These are phyloP conservation scores for Hypoxylon sp. DNA, from an alignment of 2,329 filamentous ascomycete genomes.

Conservation along the genomic window DNA sequence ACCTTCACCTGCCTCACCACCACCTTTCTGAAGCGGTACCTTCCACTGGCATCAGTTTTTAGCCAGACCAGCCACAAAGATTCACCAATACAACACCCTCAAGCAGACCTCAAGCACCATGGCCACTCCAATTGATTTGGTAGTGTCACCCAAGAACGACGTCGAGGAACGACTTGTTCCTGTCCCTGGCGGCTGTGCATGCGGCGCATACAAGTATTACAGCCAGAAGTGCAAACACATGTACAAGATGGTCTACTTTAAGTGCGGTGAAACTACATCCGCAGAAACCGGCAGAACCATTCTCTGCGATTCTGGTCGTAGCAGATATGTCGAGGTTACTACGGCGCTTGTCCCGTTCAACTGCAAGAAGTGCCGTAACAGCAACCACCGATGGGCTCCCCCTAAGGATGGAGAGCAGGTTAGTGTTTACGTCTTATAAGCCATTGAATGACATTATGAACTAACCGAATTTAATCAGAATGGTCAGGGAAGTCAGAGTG, in stretches of 20 bases:
- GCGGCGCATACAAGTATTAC: slow-evolving; percentile 12
- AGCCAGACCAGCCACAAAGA: too few species aligned
- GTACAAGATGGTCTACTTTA: slow-evolving; percentile 14
- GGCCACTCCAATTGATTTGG: too few species aligned
- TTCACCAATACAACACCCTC: too few species aligned
- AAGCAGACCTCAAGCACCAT: too few species aligned
- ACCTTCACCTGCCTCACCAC: too few species aligned
- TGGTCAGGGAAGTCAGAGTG: background rate
- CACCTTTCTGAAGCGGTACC: too few species aligned
- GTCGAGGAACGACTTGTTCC: background rate
- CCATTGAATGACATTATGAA: too few species aligned
- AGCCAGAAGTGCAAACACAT: slow-evolving; percentile 14
- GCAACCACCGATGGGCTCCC: background rate
- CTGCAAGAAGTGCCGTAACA: background rate
- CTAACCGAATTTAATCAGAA: background rate
- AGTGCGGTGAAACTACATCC: slow-evolving; percentile 9
- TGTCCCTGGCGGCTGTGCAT: background rate
- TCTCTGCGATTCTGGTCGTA: background rate
- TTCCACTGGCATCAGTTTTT: too few species aligned
- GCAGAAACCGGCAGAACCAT: background rate
- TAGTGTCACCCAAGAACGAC: background rate
- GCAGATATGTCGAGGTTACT: slow-evolving; percentile 1
- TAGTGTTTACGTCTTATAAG: background rate
- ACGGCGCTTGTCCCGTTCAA: slow-evolving; percentile 6
- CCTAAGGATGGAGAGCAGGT: background rate